phyloP scores from a whole-genome alignment of 768 basidiomycete genomes.

The Sporobolomyces phaffii region DNA sequence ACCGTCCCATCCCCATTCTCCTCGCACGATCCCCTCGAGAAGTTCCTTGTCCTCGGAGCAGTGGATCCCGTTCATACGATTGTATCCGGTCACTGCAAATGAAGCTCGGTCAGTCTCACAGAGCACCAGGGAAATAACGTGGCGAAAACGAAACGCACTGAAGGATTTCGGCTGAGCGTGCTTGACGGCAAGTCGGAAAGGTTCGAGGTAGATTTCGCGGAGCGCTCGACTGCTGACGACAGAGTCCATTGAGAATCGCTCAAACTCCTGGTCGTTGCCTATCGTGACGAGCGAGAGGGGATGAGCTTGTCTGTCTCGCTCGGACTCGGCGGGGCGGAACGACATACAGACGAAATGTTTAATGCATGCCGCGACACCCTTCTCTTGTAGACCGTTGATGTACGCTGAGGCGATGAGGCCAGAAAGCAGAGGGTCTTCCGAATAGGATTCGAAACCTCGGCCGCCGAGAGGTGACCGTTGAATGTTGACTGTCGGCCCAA shows the following conservation, averaged over 20 bases:
- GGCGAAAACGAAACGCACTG: too few species aligned
- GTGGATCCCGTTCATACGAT: slow-evolving; percentile 46
- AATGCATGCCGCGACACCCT: slow-evolving; percentile 42
- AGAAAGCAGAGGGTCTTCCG: slow-evolving; percentile 37
- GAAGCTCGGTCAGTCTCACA: too few species aligned
- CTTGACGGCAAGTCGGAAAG: slow-evolving; percentile 45
- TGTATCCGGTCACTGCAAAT: too few species aligned
- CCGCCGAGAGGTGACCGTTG: slow-evolving; percentile 46
- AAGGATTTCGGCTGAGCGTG: slow-evolving; percentile 26
- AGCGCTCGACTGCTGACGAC: slow-evolving; percentile 44
- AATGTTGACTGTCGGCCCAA: slow-evolving; percentile 46
- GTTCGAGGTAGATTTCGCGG: slow-evolving; percentile 47
- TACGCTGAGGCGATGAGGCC: slow-evolving; percentile 26
- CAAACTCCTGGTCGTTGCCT: slow-evolving; percentile 34
- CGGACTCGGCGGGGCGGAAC: too few species aligned
- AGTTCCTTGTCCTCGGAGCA: slow-evolving; percentile 44
- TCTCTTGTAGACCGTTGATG: slow-evolving; percentile 42
- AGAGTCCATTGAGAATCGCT: slow-evolving; percentile 29
- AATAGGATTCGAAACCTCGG: slow-evolving; percentile 45
- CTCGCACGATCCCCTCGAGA: slow-evolving; percentile 42
- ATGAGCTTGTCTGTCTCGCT: too few species aligned
- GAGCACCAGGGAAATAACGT: too few species aligned
- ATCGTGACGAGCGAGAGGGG: too few species aligned
- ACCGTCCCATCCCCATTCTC: slow-evolving; percentile 46
- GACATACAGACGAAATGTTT: slow-evolving; percentile 44